phyloP scores from a whole-genome alignment of 75 land plant species.

The Cunninghamia lanceolata region DNA sequence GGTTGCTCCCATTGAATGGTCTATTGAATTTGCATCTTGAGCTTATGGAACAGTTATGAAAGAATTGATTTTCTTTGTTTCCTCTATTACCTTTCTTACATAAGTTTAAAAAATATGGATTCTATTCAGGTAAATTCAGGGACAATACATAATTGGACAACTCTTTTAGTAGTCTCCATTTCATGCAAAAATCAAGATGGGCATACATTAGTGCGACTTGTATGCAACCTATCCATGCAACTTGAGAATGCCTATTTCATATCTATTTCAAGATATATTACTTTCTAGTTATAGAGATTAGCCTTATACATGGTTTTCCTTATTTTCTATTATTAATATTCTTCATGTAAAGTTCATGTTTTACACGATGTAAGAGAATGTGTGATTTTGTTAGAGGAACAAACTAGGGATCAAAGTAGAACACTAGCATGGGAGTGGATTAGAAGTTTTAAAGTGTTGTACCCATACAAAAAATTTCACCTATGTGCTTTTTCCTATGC shows the following conservation, averaged over 20 bases:
- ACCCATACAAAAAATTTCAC: no score
- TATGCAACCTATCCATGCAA: not conserved
- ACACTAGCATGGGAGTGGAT: not conserved
- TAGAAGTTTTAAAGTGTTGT: not conserved
- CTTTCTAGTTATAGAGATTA: not conserved
- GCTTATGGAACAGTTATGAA: not conserved
- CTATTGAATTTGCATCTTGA: not conserved
- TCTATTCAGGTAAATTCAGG: not conserved
- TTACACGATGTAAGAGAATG: no score
- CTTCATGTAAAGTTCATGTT: no score
- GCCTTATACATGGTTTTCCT: not conserved
- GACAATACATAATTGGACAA: not conserved
- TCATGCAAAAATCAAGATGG: not conserved
- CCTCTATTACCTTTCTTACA: not conserved
- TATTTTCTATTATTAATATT: not conserved
- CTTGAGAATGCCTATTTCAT: not conserved
- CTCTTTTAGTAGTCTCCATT: not conserved
- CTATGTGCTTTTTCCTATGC: no score
- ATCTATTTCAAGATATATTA: not conserved
- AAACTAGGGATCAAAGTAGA: not conserved
- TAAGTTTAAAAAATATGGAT: not conserved
- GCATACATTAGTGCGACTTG: not conserved
- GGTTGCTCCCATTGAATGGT: not conserved
- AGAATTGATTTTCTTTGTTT: not conserved
- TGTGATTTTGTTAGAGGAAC: no score